Percentiles rank a stretch among this genome's conserved stretches.
These are phyloP conservation scores for Wallacemonas sp. DNA, from an alignment of 208 protist genomes.

Conservation along the genomic window DNA sequence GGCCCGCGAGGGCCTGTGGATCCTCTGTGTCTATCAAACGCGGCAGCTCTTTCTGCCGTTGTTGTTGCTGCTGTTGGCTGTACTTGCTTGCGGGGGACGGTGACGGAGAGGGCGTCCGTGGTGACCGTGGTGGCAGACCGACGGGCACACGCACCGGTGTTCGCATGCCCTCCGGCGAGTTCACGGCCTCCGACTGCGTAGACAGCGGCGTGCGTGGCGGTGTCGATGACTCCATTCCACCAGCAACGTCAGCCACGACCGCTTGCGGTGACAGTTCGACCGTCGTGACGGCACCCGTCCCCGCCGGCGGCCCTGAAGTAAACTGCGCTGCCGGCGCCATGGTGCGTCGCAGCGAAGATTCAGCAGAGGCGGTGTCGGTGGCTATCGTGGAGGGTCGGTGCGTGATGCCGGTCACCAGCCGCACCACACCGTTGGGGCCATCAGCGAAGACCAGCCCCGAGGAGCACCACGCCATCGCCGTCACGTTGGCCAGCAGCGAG, in stretches of 20 bases:
- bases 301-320: neutral
- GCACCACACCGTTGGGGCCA: constrained; percentile 53
- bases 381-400: neutral
- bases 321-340: neutral
- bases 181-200: neutral
- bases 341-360: neutral
- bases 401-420: constrained; percentile 48
- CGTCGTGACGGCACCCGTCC: neutral
- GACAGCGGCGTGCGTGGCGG: neutral
- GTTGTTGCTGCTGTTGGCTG: neutral
- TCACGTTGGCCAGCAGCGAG: constrained; percentile 44
- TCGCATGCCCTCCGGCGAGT: neutral
- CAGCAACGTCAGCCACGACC: too few species aligned
- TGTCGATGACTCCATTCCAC: too few species aligned
- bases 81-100: neutral
- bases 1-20: neutral
- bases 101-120: neutral
- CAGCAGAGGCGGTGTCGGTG: neutral
- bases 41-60: neutral
- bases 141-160: neutral
- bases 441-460: constrained; percentile 68
- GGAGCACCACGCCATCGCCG: constrained; percentile 55
- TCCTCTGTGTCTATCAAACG: neutral
- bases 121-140: neutral
- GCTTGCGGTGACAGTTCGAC: constrained; percentile 1